Percentiles rank a stretch among this genome's conserved stretches.
Conservation (phyloP, 176 grass and related monocot genomes). For the Bromus sterilis region DNA sequence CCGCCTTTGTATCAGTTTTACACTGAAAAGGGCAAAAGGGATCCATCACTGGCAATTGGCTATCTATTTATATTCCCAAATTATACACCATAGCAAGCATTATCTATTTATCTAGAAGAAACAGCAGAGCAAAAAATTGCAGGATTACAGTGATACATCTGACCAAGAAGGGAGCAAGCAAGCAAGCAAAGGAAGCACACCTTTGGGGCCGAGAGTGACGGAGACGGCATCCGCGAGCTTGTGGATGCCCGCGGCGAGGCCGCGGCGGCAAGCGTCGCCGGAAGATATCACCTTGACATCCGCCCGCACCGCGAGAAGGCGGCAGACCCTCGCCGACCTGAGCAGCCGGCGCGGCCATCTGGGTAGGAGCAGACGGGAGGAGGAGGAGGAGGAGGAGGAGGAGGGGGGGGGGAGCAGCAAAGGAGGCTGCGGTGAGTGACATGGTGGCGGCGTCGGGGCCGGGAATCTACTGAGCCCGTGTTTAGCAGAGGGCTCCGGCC, state of each 20-base stretch:
- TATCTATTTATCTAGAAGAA: no score
- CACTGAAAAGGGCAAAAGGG: no score
- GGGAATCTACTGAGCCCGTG: neutral
- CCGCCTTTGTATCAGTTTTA: no score
- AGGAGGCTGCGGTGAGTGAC: slow-evolving; percentile 4
- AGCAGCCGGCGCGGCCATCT: neutral
- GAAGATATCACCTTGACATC: slow-evolving; percentile 61
- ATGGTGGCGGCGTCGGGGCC: neutral
- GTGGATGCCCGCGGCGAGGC: slow-evolving; percentile 67
- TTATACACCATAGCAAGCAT: no score
- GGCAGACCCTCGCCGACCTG: neutral
- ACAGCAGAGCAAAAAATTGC: no score
- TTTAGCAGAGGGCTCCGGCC: neutral
- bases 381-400: slow-evolving; percentile 1
- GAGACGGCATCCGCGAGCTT: slow-evolving; percentile 87
- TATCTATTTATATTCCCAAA: no score
- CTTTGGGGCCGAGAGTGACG: slow-evolving; percentile 84
- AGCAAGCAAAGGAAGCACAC: slow-evolving; percentile 20
- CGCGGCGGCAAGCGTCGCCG: slow-evolving; percentile 54
- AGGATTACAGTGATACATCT: no score
- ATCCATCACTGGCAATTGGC: no score
- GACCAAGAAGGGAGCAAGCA: no score
- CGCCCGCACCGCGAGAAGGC: slow-evolving; percentile 34
- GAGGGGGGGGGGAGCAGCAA: neutral
- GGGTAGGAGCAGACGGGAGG: neutral